Conservation (phyloP, 257 asterid genomes). For the Plantago major region DNA sequence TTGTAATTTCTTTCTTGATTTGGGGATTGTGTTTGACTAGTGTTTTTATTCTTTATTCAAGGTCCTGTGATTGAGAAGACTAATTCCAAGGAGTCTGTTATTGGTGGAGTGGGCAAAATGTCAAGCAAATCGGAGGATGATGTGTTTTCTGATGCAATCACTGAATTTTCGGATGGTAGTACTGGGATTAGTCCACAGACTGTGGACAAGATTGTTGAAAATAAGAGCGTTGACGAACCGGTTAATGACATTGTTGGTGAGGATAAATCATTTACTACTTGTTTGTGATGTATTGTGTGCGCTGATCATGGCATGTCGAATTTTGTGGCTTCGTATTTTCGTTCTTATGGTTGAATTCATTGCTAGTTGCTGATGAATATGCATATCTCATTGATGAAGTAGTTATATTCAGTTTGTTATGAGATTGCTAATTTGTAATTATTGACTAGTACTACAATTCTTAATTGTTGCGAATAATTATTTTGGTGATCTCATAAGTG, state of each 20-base stretch:
- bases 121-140: constrained; percentile 66
- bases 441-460: background rate
- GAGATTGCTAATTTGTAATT: no score
- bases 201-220: constrained; percentile 29
- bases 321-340: background rate
- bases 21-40: background rate
- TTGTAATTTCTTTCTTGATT: background rate
- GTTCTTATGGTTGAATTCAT: background rate
- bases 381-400: no score
- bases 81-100: constrained; percentile 27
- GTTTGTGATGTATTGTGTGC: constrained; percentile 17
- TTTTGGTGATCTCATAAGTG: constrained; percentile 1
- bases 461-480: background rate
- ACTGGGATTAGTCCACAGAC: constrained; percentile 39
- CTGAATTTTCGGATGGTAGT: constrained; percentile 64
- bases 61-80: constrained; percentile 46
- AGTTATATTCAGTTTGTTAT: no score
- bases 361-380: no score
- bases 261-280: constrained; percentile 13
- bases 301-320: background rate
- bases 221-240: constrained; percentile 26
- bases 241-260: constrained; percentile 31
- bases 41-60: constrained; percentile 25
- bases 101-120: constrained; percentile 35
- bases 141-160: constrained; percentile 64